Evolutionary conservation across 2,329 filamentous ascomycete species (phyloP), one percentile per base, ranked within the genome.

Genomic region (Trichoderma oligosporum): DNA sequence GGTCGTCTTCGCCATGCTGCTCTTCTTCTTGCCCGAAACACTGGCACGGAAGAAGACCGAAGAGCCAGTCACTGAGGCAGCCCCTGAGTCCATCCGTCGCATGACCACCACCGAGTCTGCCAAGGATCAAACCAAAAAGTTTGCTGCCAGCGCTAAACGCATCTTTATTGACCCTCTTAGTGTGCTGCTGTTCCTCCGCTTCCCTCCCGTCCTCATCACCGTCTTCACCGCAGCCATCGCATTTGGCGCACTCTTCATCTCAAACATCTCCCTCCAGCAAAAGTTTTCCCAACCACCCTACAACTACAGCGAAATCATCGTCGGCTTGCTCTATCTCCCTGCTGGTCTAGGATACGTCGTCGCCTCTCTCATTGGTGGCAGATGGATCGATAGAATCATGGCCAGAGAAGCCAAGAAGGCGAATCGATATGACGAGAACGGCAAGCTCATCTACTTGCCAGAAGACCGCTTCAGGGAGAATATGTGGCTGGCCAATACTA

Each of bases 401-500:
- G 78, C 82, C 29, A 82, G 87, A 18, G 86, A 90, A 70, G 90
- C 90, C 0, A 75, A 74, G n/a, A 85, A 80, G 61, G 88, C 87
- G 0, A 83, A 82, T 11, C 78, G 88, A 22, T 87, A 86, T 64
- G 87, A 90, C 63, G 80, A 79, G 33, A 71, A 82, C 35, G 89
- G 88, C 12, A 81, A 79, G 58, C 75, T 90, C 18, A 74, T 89
- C 8, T 87, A 84, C 66, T 76, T 83, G 2, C 90, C 90, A 0
- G 90, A 94, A 71, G 90, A 95, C 69, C 82, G 90, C 11, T 89
- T 94, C 82, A 79, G 85, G 41, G 87, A 93, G 67, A 94, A 95
- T 67, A 87, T 87, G 2, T 93, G 86, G 86, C 71, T 92, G 0
- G 87, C 86, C 3, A 85, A 85, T 0, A 75, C 84, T 3, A 63